These are phyloP conservation scores for Fusarium sp. DNA, from an alignment of 2,329 filamentous ascomycete species.

Conservation along the genomic window DNA sequence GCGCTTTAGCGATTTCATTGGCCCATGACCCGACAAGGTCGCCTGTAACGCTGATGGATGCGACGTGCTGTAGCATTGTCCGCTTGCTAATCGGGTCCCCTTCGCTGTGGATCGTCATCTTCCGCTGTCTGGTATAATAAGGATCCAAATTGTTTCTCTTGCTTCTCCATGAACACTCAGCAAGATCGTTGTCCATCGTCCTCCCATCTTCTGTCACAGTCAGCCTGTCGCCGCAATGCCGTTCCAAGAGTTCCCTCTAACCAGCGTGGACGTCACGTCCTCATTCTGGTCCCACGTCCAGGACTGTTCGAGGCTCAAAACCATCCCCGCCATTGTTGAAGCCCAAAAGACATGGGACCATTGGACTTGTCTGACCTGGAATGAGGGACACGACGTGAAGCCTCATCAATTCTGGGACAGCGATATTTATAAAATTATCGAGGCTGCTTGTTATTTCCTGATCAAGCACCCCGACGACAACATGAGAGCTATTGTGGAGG, in stretches of 20 bases:
- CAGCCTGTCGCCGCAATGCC: not conserved
- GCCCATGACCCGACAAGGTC: not conserved
- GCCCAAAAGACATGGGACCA: conserved; percentile 1
- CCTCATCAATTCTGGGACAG: conserved; percentile 16
- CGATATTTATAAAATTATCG: conserved; percentile 8
- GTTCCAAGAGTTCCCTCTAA: not conserved
- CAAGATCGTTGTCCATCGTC: not conserved
- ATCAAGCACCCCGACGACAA: not conserved
- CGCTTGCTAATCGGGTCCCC: not conserved
- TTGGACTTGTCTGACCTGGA: conserved; percentile 11
- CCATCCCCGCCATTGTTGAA: conserved; percentile 13
- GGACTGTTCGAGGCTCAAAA: not conserved
- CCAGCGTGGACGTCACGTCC: not conserved
- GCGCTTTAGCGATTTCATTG: not conserved
- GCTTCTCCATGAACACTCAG: not conserved
- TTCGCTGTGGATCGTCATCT: not conserved
- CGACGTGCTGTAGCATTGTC: not conserved
- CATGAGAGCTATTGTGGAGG: not conserved
- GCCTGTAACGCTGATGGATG: not conserved
- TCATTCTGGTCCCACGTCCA: not conserved
- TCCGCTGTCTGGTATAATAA: not conserved
- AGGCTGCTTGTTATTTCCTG: conserved; percentile 9
- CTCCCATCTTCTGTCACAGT: not conserved
- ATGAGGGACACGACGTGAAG: not conserved
- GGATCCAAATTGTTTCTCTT: not conserved